Percentiles rank a stretch among this genome's conserved stretches.
These are phyloP conservation scores for Bacterosira constricta DNA, from an alignment of 108 stramenopile species.

Conservation along the genomic window DNA sequence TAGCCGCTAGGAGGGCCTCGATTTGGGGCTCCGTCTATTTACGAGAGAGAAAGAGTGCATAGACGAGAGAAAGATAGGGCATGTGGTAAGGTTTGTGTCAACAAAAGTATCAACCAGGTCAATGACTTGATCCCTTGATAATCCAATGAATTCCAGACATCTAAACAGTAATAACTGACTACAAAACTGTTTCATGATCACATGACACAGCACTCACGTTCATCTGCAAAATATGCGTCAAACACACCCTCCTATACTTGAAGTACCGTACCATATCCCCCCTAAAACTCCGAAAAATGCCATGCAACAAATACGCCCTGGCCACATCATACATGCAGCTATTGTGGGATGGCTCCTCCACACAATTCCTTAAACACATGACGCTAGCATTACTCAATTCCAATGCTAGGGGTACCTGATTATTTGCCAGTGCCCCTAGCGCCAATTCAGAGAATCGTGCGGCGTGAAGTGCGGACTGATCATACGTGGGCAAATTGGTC, in stretches of 20 bases:
- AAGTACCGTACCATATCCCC: constrained; percentile 88
- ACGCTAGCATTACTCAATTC: constrained; percentile 85
- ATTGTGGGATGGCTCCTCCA: constrained; percentile 48
- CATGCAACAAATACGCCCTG: constrained; percentile 83
- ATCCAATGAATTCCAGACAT: too few relatives aligned
- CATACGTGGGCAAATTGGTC: constrained; percentile 61
- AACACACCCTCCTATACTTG: constrained; percentile 87
- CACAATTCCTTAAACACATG: constrained; percentile 77
- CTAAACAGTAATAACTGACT: too few relatives aligned
- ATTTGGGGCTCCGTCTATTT: constrained; percentile 54
- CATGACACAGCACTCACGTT: constrained; percentile 47
- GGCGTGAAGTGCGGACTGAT: constrained; percentile 71
- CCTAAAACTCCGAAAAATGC: constrained; percentile 78
- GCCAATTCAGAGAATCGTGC: constrained; percentile 84
- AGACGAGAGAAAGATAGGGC: not conserved
- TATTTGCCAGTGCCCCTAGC: constrained; percentile 81
- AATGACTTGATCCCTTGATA: too few relatives aligned
- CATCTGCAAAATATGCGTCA: constrained; percentile 73
- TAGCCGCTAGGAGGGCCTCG: constrained; percentile 70
- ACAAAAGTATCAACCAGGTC: too few relatives aligned
- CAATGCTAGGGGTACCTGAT: constrained; percentile 72
- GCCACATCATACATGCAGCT: constrained; percentile 76
- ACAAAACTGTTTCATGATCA: too few relatives aligned
- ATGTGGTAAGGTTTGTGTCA: too few relatives aligned
- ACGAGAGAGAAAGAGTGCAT: constrained; percentile 5